Evolutionary conservation across 169 alveolate genomes (phyloP), one percentile per base, ranked within the genome.

Genomic region (Plasmodium coatneyi): DNA sequence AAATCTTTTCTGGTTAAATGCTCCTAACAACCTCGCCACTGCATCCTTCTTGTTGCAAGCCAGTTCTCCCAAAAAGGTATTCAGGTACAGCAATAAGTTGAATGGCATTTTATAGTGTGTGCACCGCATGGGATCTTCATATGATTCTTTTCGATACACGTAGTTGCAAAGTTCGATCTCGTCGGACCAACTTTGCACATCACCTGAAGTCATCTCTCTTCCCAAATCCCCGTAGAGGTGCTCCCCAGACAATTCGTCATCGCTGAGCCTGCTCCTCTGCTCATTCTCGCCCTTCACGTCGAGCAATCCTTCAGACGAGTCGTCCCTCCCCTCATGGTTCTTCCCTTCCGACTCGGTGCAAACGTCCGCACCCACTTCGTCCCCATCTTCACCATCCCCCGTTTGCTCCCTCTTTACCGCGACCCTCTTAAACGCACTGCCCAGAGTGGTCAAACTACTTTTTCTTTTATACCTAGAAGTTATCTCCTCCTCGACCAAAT

Each of bases 401-500:
- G 22, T 19, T 14, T 49, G 25, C 60, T 49, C 60, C 60, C 22
- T 2, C 60, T 49, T 49, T 0, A 49, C 60, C 22, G 60, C 60
- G 60, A 49, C 60, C 60, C 60, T 49, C 60, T 49, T 49, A 49
- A 49, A 49, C 19, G 22, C 60, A 43, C 6, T 22, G 22, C 32
- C 49, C 66, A 14, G 22, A 49, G 60, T 49, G 22, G 60, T 16
- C 60, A 14, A 49, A 22, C 60, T 49, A 49, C 12, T 80, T 80
- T 80, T 41, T 49, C 41, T 80, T 25, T 80, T 46, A 39, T 14
- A 39, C 36, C 32, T 39, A 39, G 5, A 80, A 28, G 28, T n/a
- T 22, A 32, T 25, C n/a, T 80, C 87, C 71, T 80, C 87, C 34
- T 80, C 87, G 34, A 39, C 46, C 1, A 80, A 46, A 46, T 80